phyloP scores from a whole-genome alignment of 2,329 filamentous ascomycete genomes.

The Penicillium brevicompactum region DNA sequence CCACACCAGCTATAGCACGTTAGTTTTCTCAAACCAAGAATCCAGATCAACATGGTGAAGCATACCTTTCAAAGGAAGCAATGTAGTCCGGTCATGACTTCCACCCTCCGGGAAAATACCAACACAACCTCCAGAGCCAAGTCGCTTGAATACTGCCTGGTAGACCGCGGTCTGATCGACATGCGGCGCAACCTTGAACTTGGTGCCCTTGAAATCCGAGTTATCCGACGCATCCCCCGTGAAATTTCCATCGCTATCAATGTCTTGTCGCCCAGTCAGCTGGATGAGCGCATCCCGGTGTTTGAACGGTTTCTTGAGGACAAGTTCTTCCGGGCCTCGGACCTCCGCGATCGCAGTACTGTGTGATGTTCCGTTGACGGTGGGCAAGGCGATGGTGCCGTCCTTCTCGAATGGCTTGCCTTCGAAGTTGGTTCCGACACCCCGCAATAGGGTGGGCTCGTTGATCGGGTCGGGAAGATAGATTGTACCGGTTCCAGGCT shows the following conservation, averaged over 20 bases:
- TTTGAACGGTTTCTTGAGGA: constrained; percentile 85
- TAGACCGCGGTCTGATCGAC: constrained; percentile 95
- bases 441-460: constrained; percentile 78
- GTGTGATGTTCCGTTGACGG: constrained; percentile 75
- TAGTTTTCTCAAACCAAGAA: neutral
- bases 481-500: constrained; percentile 74
- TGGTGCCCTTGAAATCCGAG: constrained; percentile 70
- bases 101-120: constrained; percentile 97
- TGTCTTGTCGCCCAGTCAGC: constrained; percentile 76
- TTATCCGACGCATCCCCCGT: constrained; percentile 57
- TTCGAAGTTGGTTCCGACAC: constrained; percentile 81
- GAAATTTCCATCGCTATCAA: constrained; percentile 67
- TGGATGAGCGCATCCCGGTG: constrained; percentile 74
- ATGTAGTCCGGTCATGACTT: constrained; percentile 89
- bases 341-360: constrained; percentile 85
- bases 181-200: constrained; percentile 86
- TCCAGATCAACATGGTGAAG: neutral
- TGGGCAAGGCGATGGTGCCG: constrained; percentile 84
- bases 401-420: constrained; percentile 70
- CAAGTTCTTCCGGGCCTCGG: constrained; percentile 74
- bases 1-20: constrained; percentile 71
- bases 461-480: constrained; percentile 87
- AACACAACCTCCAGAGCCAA: constrained; percentile 82
- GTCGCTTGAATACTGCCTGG: constrained; percentile 82
- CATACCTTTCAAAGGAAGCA: constrained; percentile 79